These are phyloP conservation scores for Trichoderma harzianum DNA, from an alignment of 2,329 filamentous ascomycete genomes.

Conservation along the genomic window DNA sequence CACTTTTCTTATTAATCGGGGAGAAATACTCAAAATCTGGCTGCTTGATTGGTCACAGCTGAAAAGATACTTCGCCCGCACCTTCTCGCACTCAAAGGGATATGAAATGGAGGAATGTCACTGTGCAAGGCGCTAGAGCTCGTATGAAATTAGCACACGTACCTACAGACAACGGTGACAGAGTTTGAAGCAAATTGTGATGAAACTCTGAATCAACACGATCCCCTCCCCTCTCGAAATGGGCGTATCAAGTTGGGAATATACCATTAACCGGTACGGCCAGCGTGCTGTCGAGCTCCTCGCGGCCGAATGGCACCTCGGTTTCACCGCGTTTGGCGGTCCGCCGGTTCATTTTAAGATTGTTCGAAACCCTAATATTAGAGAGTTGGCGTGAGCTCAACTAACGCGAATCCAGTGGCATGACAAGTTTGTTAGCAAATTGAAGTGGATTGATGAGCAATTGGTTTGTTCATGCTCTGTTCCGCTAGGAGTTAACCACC, in stretches of 20 bases:
- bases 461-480: constrained; percentile 40
- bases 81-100: too few species aligned
- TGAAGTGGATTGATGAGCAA: constrained; percentile 66
- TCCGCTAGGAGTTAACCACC: too few species aligned
- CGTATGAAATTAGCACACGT: neutral
- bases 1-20: too few species aligned
- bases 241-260: neutral
- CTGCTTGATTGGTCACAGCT: too few species aligned
- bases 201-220: neutral
- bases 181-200: neutral
- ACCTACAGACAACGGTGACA: neutral
- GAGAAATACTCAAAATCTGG: too few species aligned
- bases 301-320: constrained; percentile 47
- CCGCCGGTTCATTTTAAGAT: constrained; percentile 70
- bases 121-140: neutral
- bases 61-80: too few species aligned
- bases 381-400: neutral
- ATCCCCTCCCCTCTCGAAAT: neutral
- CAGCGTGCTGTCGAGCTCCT: constrained; percentile 28
- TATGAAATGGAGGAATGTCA: neutral
- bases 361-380: constrained; percentile 24
- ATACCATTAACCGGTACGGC: neutral
- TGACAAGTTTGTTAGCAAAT: constrained; percentile 56
- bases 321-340: constrained; percentile 64
- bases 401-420: constrained; percentile 42